Percentiles rank a stretch among this genome's conserved stretches.
Evolutionary conservation across 2,329 filamentous ascomycete genomes (phyloP).

Genomic region (Botrytis porri): DNA sequence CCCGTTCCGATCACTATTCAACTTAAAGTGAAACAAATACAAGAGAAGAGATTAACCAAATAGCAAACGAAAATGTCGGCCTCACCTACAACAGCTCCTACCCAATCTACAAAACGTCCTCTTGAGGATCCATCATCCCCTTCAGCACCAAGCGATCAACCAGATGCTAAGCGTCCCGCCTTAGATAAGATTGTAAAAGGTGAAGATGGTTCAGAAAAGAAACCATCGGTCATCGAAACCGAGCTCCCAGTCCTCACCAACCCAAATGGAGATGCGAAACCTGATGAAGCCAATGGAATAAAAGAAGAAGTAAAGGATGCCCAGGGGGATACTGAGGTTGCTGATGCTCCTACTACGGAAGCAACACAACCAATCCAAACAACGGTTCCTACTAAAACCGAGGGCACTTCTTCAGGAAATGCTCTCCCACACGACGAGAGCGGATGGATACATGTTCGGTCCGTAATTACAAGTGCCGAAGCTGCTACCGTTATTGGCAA

Average conservation of each 20-base stretch:
- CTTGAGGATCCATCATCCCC: constrained; percentile 96
- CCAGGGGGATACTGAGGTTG: constrained; percentile 67
- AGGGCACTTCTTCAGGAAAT: constrained; percentile 37
- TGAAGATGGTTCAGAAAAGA: constrained; percentile 46
- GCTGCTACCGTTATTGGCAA: constrained; percentile 98
- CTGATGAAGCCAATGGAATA: constrained; percentile 44
- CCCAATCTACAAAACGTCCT: constrained; percentile 81
- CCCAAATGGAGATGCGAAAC: constrained; percentile 43
- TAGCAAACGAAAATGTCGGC: constrained; percentile 66
- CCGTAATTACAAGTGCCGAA: constrained; percentile 95
- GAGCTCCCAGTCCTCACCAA: constrained; percentile 46
- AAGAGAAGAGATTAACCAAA: constrained; percentile 37
- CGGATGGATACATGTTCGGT: constrained; percentile 93
- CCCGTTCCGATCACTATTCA: constrained; percentile 43
- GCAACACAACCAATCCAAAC: constrained; percentile 52
- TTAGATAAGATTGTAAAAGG: constrained; percentile 86
- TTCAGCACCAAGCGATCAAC: constrained; percentile 85
- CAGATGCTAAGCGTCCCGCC: constrained; percentile 93
- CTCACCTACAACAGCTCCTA: constrained; percentile 59
- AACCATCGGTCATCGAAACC: constrained; percentile 32
- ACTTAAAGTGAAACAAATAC: constrained; percentile 29
- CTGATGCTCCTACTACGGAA: constrained; percentile 45
- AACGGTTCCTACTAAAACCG: constrained; percentile 41
- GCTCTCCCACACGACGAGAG: constrained; percentile 77
- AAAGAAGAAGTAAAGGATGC: constrained; percentile 53